These are phyloP conservation scores for Acer yangbiense DNA, from an alignment of 345 rosid species.

Conservation along the genomic window DNA sequence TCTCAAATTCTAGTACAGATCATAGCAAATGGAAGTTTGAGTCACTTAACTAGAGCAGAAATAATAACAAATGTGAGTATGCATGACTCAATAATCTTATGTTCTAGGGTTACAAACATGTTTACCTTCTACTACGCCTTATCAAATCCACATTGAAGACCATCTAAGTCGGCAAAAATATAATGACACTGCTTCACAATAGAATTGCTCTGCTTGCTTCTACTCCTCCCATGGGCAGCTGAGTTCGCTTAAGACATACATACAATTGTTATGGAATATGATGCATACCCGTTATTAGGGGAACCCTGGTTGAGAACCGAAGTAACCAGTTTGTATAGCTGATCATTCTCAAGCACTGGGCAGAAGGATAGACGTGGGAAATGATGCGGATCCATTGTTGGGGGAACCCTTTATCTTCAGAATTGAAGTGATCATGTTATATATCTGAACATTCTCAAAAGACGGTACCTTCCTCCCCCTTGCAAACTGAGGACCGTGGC, in stretches of 20 bases:
- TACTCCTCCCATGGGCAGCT: slow-evolving; percentile 1
- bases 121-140: slow-evolving; percentile 7
- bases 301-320: slow-evolving; percentile 73
- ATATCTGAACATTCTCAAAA: slow-evolving; percentile 91
- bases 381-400: slow-evolving; percentile 70
- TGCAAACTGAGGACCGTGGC: slow-evolving; percentile 84
- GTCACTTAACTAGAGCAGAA: background rate
- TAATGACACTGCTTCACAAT: slow-evolving; percentile 2
- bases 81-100: slow-evolving; percentile 7
- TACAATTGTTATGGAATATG: slow-evolving; percentile 35
- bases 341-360: slow-evolving; percentile 44
- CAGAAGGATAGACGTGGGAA: slow-evolving; percentile 52
- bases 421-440: slow-evolving; percentile 80
- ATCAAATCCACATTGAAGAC: slow-evolving; percentile 1
- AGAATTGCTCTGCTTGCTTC: background rate
- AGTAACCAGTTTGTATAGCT: slow-evolving; percentile 75
- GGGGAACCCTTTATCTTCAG: slow-evolving; percentile 73
- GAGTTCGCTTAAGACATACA: background rate
- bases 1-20: slow-evolving; percentile 4
- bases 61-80: background rate
- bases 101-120: background rate
- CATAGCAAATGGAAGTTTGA: background rate
- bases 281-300: slow-evolving; percentile 68
- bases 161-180: slow-evolving; percentile 6
- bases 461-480: slow-evolving; percentile 83